These are phyloP conservation scores for Nyssa sinensis DNA, from an alignment of 148 eudicot genomes.

Conservation along the genomic window DNA sequence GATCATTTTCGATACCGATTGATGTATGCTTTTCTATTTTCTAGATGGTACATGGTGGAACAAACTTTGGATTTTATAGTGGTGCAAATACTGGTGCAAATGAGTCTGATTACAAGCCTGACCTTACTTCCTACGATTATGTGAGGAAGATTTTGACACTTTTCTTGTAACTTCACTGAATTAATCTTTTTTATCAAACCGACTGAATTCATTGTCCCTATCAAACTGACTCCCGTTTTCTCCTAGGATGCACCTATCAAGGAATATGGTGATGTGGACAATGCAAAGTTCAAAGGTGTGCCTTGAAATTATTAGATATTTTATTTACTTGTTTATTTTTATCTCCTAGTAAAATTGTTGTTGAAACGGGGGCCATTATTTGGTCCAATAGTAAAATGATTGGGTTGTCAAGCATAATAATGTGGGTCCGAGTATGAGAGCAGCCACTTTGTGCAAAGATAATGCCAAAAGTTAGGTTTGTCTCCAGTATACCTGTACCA, in stretches of 20 bases:
- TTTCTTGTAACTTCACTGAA: conserved; percentile 3
- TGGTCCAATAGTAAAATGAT: no score
- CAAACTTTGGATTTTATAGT: conserved; percentile 88
- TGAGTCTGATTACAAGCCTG: conserved; percentile 86
- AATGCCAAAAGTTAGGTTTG: no score
- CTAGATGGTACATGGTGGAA: conserved; percentile 98
- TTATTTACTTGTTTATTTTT: not conserved
- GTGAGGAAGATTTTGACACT: conserved; percentile 44
- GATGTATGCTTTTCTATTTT: conserved; percentile 20
- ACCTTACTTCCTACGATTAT: conserved; percentile 97
- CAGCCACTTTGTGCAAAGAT: no score
- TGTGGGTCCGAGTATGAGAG: no score
- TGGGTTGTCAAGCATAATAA: no score
- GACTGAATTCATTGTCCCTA: not conserved
- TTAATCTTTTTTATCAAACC: not conserved
- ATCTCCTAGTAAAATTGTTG: not conserved
- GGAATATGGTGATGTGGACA: conserved; percentile 95
- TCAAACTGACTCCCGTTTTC: conserved; percentile 5
- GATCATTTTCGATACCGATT: not conserved
- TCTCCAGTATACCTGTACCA: no score
- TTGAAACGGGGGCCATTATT: no score
- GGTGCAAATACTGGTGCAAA: conserved; percentile 83
- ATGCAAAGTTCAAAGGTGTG: conserved; percentile 76
- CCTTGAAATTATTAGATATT: conserved; percentile 2
- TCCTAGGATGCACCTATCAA: conserved; percentile 89